These are phyloP conservation scores for Antrodiella citrinella DNA, from an alignment of 768 basidiomycete genomes.

Conservation along the genomic window DNA sequence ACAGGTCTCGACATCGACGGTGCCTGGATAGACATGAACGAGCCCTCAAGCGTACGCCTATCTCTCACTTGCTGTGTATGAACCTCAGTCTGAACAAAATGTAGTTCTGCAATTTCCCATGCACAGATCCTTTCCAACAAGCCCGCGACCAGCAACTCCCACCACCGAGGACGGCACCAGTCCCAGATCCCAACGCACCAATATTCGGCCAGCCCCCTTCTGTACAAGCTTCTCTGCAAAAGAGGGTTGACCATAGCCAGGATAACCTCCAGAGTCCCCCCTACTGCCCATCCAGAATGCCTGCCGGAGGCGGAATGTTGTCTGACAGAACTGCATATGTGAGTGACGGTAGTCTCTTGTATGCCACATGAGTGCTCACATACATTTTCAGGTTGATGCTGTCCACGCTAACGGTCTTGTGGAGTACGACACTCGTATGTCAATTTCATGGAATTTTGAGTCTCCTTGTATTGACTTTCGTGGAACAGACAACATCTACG, in stretches of 20 bases:
- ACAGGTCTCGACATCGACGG: constrained; percentile 61
- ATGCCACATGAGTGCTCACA: neutral
- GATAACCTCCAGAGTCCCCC: constrained; percentile 41
- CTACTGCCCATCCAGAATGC: constrained; percentile 55
- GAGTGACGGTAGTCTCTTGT: no score
- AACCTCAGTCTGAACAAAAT: neutral
- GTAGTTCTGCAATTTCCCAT: constrained; percentile 59
- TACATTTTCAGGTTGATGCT: constrained; percentile 22
- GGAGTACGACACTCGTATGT: constrained; percentile 47
- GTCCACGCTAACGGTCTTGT: constrained; percentile 49
- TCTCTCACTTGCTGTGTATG: no score
- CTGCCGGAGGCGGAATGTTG: constrained; percentile 33
- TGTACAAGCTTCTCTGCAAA: constrained; percentile 11
- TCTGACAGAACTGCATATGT: constrained; percentile 51
- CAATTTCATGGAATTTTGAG: neutral
- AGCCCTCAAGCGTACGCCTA: constrained; percentile 56
- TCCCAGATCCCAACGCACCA: constrained; percentile 45
- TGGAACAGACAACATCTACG: constrained; percentile 51
- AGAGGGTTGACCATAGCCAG: constrained; percentile 22
- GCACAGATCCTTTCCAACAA: constrained; percentile 51
- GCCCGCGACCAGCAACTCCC: constrained; percentile 45
- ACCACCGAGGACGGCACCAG: constrained; percentile 38
- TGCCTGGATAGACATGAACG: constrained; percentile 74
- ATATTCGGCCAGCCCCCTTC: constrained; percentile 33
- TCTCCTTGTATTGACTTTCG: neutral